These are phyloP conservation scores for Helianthus annuus DNA, from an alignment of 129 eudicot species.

Conservation along the genomic window DNA sequence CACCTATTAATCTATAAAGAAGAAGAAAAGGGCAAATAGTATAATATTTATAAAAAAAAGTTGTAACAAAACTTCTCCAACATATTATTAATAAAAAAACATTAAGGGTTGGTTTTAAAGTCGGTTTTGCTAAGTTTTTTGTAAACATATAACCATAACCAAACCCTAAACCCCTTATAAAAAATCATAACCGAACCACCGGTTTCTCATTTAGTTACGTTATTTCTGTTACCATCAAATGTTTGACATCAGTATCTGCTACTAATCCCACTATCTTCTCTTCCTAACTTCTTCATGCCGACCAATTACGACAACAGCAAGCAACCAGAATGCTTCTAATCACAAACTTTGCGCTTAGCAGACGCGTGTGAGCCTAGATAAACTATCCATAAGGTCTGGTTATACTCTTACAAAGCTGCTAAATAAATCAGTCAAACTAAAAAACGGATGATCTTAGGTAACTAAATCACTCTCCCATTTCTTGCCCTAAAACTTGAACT, in stretches of 20 bases:
- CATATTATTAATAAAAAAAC: neutral
- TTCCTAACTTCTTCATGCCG: neutral
- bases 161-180: neutral
- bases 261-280: slow-evolving; percentile 1
- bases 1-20: neutral
- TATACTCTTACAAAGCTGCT: slow-evolving; percentile 15
- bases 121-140: neutral
- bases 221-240: neutral
- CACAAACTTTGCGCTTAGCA: neutral
- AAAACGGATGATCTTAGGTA: too few species aligned
- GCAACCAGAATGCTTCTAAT: neutral
- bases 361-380: neutral
- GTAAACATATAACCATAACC: neutral
- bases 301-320: neutral
- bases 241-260: slow-evolving; percentile 3
- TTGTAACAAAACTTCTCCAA: neutral
- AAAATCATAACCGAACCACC: neutral
- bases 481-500: slow-evolving; percentile 2
- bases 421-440: neutral
- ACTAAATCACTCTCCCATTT: neutral
- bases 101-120: neutral
- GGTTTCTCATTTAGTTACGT: neutral
- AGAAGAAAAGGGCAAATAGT: neutral
- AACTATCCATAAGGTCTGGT: neutral
- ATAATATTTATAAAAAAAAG: neutral